Evolutionary conservation across 192 early-diverging fungal species (phyloP).

Genomic region (Entophlyctis luteolus): DNA sequence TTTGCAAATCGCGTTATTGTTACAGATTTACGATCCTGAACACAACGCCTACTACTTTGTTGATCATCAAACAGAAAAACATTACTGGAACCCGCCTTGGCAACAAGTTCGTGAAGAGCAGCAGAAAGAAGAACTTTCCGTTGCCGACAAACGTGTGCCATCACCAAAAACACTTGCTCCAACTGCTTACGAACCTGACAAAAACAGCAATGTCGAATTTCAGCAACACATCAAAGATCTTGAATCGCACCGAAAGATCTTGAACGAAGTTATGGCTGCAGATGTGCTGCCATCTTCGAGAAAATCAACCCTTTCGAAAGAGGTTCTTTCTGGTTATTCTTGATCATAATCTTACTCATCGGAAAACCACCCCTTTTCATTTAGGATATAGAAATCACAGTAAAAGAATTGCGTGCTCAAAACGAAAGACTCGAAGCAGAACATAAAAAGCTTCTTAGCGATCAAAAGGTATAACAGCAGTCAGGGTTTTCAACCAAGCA

Average conservation of each 20-base stretch:
- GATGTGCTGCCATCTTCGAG: background rate
- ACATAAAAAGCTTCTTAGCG: slow-evolving; percentile 13
- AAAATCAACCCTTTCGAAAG: slow-evolving; percentile 10
- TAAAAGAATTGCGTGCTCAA: slow-evolving; percentile 1
- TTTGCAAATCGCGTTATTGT: too few relatives aligned
- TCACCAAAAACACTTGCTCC: slow-evolving; percentile 4
- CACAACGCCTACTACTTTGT: slow-evolving; percentile 28
- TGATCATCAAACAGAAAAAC: slow-evolving; percentile 31
- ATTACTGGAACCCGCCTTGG: slow-evolving; percentile 37
- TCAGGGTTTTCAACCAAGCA: too few relatives aligned
- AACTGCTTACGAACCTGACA: slow-evolving; percentile 19
- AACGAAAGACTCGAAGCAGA: slow-evolving; percentile 20
- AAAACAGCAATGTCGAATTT: too few relatives aligned
- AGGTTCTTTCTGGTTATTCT: background rate
- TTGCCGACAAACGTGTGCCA: background rate
- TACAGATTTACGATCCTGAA: slow-evolving; percentile 24
- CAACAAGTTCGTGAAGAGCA: slow-evolving; percentile 19
- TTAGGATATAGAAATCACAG: slow-evolving; percentile 18
- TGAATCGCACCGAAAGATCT: slow-evolving; percentile 11
- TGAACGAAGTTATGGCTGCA: slow-evolving; percentile 17
- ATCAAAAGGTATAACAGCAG: slow-evolving; percentile 15
- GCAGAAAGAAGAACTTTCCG: too few relatives aligned
- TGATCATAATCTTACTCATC: background rate
- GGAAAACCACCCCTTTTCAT: background rate
- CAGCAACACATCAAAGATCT: slow-evolving; percentile 10